Percentiles rank a stretch among this genome's conserved stretches.
phyloP scores from a whole-genome alignment of 495 filamentous ascomycete genomes.

The Pyronema domesticum region DNA sequence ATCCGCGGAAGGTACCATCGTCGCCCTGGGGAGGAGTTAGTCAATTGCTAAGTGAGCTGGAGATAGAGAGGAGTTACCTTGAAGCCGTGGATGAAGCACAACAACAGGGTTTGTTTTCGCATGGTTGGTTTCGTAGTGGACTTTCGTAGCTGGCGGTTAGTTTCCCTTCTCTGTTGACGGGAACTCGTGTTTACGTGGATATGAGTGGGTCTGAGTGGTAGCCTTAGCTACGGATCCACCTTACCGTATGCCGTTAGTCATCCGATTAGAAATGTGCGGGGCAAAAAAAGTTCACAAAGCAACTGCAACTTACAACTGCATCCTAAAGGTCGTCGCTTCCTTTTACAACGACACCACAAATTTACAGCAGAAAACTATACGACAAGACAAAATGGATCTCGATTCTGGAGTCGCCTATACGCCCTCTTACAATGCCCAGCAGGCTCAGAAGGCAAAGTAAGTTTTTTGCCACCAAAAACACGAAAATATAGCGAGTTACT shows the following conservation, averaged over 20 bases:
- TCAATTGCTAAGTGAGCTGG: background rate
- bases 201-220: too few species aligned
- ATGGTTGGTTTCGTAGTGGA: background rate
- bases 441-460: slow-evolving; percentile 1
- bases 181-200: too few species aligned
- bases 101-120: slow-evolving; percentile 69
- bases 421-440: background rate
- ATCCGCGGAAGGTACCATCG: slow-evolving; percentile 64
- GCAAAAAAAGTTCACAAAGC: too few species aligned
- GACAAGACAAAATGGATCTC: background rate
- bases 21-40: slow-evolving; percentile 42
- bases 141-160: too few species aligned
- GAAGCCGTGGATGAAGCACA: slow-evolving; percentile 95
- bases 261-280: too few species aligned
- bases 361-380: too few species aligned
- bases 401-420: slow-evolving; percentile 3
- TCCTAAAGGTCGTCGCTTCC: too few species aligned
- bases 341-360: too few species aligned
- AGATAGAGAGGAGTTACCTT: slow-evolving; percentile 40
- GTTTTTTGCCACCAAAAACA: slow-evolving; percentile 2
- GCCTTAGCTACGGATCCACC: too few species aligned
- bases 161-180: too few species aligned
- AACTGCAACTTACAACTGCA: too few species aligned
- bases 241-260: too few species aligned
- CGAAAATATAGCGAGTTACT: background rate